phyloP scores from a whole-genome alignment of 2,329 filamentous ascomycete genomes.

The Passalora sequoiae region DNA sequence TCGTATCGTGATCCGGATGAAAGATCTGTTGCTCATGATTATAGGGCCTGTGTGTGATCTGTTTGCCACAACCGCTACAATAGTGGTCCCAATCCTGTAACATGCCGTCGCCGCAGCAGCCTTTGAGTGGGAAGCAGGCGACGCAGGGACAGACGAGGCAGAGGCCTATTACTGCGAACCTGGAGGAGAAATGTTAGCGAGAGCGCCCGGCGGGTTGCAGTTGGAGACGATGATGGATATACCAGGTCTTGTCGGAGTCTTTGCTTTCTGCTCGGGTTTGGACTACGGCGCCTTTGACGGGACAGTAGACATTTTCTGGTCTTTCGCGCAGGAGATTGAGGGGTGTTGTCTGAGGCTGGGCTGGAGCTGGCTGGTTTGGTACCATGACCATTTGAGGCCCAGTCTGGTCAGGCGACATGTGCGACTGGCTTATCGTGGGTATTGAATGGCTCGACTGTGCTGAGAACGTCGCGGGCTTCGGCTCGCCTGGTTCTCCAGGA shows the following conservation, averaged over 20 bases:
- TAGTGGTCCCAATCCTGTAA: conserved; percentile 15
- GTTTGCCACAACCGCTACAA: conserved; percentile 15
- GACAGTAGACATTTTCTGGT: conserved; percentile 10
- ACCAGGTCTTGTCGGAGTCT: conserved; percentile 13
- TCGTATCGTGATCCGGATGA: conserved; percentile 6
- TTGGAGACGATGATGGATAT: no score
- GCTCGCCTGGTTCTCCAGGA: neutral
- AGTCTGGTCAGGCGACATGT: neutral
- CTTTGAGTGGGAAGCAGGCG: conserved; percentile 11
- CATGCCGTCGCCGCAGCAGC: conserved; percentile 13
- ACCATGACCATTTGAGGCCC: conserved; percentile 12
- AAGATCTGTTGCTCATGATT: conserved; percentile 11
- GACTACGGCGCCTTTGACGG: conserved; percentile 3
- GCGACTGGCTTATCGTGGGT: conserved; percentile 2
- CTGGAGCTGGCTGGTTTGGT: conserved; percentile 9
- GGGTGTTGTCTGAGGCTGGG: conserved; percentile 3
- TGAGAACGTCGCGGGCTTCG: neutral
- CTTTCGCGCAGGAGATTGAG: conserved; percentile 8
- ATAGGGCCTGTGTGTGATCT: conserved; percentile 12
- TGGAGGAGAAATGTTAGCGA: no score
- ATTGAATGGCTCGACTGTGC: conserved; percentile 4
- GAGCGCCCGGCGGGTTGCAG: no score
- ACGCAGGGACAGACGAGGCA: conserved; percentile 11
- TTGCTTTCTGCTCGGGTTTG: conserved; percentile 12
- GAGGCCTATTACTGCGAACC: conserved; percentile 5